Percentiles rank a stretch among this genome's conserved stretches.
phyloP scores from a whole-genome alignment of 2,329 filamentous ascomycete genomes.

The Cladosporium sp. region DNA sequence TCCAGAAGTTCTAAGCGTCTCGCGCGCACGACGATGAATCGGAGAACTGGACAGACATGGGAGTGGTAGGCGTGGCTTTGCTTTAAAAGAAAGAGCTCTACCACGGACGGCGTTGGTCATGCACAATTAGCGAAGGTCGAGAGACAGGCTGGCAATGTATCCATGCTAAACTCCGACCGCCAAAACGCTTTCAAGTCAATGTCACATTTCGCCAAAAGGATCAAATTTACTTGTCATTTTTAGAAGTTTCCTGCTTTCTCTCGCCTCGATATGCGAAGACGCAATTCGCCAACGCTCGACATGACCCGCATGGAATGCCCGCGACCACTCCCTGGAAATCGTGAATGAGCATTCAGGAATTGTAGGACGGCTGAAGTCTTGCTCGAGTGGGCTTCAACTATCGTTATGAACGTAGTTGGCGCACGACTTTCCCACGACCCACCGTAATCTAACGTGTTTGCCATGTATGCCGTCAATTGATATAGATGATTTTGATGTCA shows the following conservation, averaged over 20 bases:
- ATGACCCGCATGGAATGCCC: not conserved
- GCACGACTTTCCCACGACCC: no score
- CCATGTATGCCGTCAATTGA: no score
- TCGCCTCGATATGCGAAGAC: not conserved
- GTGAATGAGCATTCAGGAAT: not conserved
- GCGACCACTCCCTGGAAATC: not conserved
- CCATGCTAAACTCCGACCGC: conserved; percentile 10
- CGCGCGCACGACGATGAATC: conserved; percentile 10
- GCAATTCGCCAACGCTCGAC: not conserved
- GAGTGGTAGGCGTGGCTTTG: conserved; percentile 13
- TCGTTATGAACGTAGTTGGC: no score
- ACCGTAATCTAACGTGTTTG: no score
- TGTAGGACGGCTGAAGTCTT: no score
- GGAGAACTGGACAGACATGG: conserved; percentile 13
- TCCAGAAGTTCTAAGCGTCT: conserved; percentile 84
- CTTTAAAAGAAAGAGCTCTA: conserved; percentile 12
- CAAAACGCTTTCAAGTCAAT: conserved; percentile 13
- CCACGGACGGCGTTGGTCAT: conserved; percentile 14
- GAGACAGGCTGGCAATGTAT: conserved; percentile 13
- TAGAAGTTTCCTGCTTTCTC: not conserved
- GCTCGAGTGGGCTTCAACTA: no score
- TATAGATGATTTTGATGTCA: no score
- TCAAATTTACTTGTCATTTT: not conserved
- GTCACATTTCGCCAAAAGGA: conserved; percentile 11
- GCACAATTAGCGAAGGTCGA: conserved; percentile 14